Evolutionary conservation across 106 monocot species (phyloP).

Genomic region (Dioscorea zingiberensis): DNA sequence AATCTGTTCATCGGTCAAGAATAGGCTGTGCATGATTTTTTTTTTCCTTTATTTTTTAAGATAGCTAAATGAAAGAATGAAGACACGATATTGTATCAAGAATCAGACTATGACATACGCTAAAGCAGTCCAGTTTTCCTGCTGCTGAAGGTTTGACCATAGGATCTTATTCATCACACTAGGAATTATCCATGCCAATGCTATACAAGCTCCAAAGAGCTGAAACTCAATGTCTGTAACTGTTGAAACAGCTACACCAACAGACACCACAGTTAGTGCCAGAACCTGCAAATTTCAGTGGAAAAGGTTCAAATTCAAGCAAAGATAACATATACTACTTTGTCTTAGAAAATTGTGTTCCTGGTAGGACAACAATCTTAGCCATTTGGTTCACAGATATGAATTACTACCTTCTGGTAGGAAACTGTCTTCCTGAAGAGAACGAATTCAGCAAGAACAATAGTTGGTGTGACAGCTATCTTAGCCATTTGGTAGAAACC

Average conservation of each 20-base stretch:
- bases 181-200: constrained; percentile 70
- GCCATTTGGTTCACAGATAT: too few species aligned
- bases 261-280: constrained; percentile 47
- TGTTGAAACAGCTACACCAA: constrained; percentile 67
- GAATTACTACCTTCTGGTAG: constrained; percentile 39
- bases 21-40: too few species aligned
- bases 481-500: constrained; percentile 86
- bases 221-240: constrained; percentile 68
- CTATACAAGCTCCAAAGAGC: constrained; percentile 57
- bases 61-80: too few species aligned
- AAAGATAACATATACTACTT: background rate
- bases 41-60: too few species aligned
- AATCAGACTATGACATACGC: constrained; percentile 32
- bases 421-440: constrained; percentile 43
- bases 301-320: background rate
- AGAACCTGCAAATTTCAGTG: constrained; percentile 26
- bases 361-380: too few species aligned
- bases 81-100: background rate
- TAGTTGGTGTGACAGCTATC: constrained; percentile 70
- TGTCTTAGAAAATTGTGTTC: background rate
- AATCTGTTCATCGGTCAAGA: constrained; percentile 29
- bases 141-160: constrained; percentile 68
- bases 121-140: constrained; percentile 64
- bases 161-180: constrained; percentile 72
- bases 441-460: constrained; percentile 58